phyloP scores from a whole-genome alignment of 352 stramenopile species.

The Blastocystis sp. region DNA sequence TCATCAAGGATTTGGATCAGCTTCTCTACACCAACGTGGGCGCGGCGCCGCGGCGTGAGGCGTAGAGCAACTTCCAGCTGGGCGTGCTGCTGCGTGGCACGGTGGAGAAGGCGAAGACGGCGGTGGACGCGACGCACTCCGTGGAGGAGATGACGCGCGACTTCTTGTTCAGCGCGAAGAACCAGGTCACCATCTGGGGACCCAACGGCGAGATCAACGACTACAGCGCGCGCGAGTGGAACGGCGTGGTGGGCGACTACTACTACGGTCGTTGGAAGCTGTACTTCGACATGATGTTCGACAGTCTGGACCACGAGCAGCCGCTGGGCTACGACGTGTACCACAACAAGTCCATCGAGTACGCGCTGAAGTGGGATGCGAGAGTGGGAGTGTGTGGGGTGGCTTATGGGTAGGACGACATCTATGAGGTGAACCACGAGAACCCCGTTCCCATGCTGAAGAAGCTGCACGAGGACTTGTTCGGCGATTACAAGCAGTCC shows the following conservation, averaged over 20 bases:
- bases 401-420: neutral
- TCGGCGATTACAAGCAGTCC: neutral
- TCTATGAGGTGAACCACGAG: neutral
- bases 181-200: neutral
- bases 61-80: constrained; percentile 9
- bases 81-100: neutral
- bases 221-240: neutral
- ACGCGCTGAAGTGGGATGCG: neutral
- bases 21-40: neutral
- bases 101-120: neutral
- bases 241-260: constrained; percentile 5
- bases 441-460: neutral
- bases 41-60: neutral
- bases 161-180: constrained; percentile 4
- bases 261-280: neutral
- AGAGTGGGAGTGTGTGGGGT: neutral
- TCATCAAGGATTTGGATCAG: neutral
- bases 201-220: constrained; percentile 13
- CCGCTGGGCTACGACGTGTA: neutral
- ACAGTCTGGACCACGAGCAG: neutral
- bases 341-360: neutral
- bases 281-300: neutral
- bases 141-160: neutral
- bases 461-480: neutral
- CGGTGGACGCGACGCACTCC: neutral